phyloP scores from a whole-genome alignment of 2,329 filamentous ascomycete genomes.

The Apiospora malaysiana region DNA sequence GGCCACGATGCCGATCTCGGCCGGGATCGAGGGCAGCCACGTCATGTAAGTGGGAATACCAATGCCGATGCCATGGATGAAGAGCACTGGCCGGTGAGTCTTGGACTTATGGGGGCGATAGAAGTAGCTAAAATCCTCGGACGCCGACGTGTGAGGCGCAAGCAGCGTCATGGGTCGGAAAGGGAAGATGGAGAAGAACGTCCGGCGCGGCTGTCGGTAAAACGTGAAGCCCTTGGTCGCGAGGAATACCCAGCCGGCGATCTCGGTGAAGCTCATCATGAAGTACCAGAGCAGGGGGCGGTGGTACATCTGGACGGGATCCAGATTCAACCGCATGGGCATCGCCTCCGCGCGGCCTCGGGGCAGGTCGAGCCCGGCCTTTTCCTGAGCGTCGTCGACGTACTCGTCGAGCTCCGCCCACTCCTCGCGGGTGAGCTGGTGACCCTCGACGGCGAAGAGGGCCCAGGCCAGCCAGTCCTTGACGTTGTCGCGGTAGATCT shows the following conservation, averaged over 20 bases:
- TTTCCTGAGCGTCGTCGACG: constrained; percentile 24
- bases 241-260: constrained; percentile 15
- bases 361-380: constrained; percentile 17
- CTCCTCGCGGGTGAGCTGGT: constrained; percentile 24
- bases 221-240: constrained; percentile 28
- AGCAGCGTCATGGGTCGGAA: constrained; percentile 26
- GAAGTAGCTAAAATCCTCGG: constrained; percentile 24
- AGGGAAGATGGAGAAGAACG: constrained; percentile 31
- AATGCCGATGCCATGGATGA: constrained; percentile 26
- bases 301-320: constrained; percentile 29
- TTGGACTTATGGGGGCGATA: constrained; percentile 25
- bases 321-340: constrained; percentile 29
- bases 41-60: constrained; percentile 23
- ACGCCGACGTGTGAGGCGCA: constrained; percentile 15
- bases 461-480: constrained; percentile 32
- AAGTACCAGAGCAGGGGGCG: constrained; percentile 26
- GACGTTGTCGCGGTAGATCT: constrained; percentile 30
- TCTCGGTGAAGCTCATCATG: constrained; percentile 27
- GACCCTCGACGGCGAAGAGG: constrained; percentile 26
- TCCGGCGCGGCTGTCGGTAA: constrained; percentile 29
- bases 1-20: constrained; percentile 24
- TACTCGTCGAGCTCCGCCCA: constrained; percentile 29
- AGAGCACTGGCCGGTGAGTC: constrained; percentile 25
- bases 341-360: constrained; percentile 27
- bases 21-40: constrained; percentile 26